Evolutionary conservation across 768 basidiomycete genomes (phyloP).

Genomic region (Suillus spraguei): DNA sequence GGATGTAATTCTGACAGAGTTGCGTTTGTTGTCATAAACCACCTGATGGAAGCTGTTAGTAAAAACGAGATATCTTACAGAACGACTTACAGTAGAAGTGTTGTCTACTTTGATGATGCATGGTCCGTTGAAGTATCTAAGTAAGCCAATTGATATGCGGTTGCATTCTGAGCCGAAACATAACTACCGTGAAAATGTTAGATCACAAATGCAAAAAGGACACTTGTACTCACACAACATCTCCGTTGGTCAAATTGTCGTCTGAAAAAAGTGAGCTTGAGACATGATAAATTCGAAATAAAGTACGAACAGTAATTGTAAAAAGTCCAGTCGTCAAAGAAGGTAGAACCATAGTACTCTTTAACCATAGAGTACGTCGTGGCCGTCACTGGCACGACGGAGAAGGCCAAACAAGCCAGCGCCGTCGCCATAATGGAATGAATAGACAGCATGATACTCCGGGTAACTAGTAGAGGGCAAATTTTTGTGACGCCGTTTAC

Average conservation of each 20-base stretch:
- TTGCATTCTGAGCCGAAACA: slow-evolving; percentile 45
- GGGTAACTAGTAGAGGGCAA: not conserved
- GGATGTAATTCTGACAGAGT: slow-evolving; percentile 65
- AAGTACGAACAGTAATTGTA: slow-evolving; percentile 52
- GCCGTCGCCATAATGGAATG: not conserved
- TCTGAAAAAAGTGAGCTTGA: slow-evolving; percentile 35
- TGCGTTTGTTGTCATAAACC: slow-evolving; percentile 55
- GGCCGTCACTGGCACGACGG: slow-evolving; percentile 21
- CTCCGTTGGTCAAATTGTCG: slow-evolving; percentile 73
- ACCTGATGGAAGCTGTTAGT: slow-evolving; percentile 22
- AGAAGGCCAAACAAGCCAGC: slow-evolving; percentile 6
- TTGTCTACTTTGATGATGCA: slow-evolving; percentile 80
- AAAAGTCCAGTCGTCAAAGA: slow-evolving; percentile 72
- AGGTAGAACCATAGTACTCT: slow-evolving; percentile 59
- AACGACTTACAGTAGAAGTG: slow-evolving; percentile 46
- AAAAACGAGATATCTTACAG: not conserved
- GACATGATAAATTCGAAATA: slow-evolving; percentile 2
- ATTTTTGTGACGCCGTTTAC: not conserved
- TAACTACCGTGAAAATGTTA: slow-evolving; percentile 39
- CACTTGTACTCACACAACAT: slow-evolving; percentile 47
- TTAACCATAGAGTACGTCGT: slow-evolving; percentile 54
- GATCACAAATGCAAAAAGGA: not conserved
- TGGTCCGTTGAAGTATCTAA: slow-evolving; percentile 65
- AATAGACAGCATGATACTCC: not conserved
- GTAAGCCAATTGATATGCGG: slow-evolving; percentile 55